Evolutionary conservation across 306 rosid species (phyloP).

Genomic region (Dalbergia cultrata): DNA sequence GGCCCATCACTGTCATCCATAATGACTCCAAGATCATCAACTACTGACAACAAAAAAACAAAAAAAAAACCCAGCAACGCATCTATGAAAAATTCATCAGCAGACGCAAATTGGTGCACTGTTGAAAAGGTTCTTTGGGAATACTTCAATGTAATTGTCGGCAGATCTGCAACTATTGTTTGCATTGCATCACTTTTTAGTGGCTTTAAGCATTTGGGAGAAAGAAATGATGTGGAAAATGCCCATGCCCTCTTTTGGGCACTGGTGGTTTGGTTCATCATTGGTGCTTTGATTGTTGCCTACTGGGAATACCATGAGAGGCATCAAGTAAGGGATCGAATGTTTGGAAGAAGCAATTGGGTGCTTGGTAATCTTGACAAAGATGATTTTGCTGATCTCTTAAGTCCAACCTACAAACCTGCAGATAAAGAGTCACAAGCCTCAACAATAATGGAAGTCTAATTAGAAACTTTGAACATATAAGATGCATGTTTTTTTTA

Average conservation of each 20-base stretch:
- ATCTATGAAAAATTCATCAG: too few species aligned
- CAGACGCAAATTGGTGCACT: too few species aligned
- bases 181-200: constrained; percentile 83
- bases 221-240: constrained; percentile 74
- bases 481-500: constrained; percentile 50
- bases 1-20: too few species aligned
- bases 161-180: constrained; percentile 71
- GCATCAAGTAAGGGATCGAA: constrained; percentile 52
- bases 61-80: too few species aligned
- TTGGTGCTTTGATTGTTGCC: constrained; percentile 58
- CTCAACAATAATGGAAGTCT: constrained; percentile 82
- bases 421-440: constrained; percentile 59
- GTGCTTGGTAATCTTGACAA: constrained; percentile 83
- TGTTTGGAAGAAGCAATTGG: constrained; percentile 80
- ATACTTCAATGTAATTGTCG: constrained; percentile 71
- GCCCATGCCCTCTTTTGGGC: constrained; percentile 80
- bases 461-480: constrained; percentile 83
- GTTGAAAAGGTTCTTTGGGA: constrained; percentile 79
- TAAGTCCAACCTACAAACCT: constrained; percentile 57
- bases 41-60: too few species aligned
- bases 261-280: constrained; percentile 73
- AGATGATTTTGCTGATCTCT: constrained; percentile 84
- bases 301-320: constrained; percentile 72
- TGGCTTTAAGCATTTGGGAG: constrained; percentile 92
- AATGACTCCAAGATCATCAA: too few species aligned